phyloP scores from a whole-genome alignment of 805 yeast species.

The Monosporozyma unispora region DNA sequence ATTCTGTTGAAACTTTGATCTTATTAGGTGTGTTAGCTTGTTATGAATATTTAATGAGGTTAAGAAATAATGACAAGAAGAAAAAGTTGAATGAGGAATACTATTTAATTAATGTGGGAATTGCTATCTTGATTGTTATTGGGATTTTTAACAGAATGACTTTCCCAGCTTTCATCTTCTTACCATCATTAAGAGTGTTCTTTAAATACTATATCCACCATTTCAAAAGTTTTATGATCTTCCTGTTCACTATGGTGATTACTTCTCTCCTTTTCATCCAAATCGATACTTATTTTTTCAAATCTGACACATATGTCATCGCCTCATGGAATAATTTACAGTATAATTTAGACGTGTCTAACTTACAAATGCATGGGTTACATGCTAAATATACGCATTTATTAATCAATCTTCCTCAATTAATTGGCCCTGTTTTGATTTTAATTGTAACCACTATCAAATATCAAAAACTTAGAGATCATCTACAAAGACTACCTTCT shows the following conservation, averaged over 20 bases:
- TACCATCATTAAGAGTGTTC: constrained; percentile 47
- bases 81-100: too few species aligned
- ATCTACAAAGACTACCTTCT: constrained; percentile 37
- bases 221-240: constrained; percentile 25
- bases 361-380: constrained; percentile 70
- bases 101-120: not conserved
- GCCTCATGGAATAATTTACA: constrained; percentile 70
- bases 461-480: constrained; percentile 9
- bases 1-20: constrained; percentile 59
- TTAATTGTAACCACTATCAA: constrained; percentile 5
- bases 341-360: constrained; percentile 54
- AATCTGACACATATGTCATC: constrained; percentile 29
- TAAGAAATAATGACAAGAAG: not conserved
- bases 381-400: constrained; percentile 74
- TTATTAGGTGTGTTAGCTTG: constrained; percentile 35
- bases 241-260: constrained; percentile 30
- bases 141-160: constrained; percentile 85
- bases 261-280: constrained; percentile 34
- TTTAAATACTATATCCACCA: constrained; percentile 35
- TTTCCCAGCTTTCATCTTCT: constrained; percentile 60
- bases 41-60: constrained; percentile 23
- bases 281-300: constrained; percentile 47
- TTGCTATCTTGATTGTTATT: constrained; percentile 46
- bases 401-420: constrained; percentile 64
- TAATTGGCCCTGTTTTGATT: constrained; percentile 65